Percentiles rank a stretch among this genome's conserved stretches.
These are phyloP conservation scores for Alternaria sp. DNA, from an alignment of 2,329 filamentous ascomycete species.

Conservation along the genomic window DNA sequence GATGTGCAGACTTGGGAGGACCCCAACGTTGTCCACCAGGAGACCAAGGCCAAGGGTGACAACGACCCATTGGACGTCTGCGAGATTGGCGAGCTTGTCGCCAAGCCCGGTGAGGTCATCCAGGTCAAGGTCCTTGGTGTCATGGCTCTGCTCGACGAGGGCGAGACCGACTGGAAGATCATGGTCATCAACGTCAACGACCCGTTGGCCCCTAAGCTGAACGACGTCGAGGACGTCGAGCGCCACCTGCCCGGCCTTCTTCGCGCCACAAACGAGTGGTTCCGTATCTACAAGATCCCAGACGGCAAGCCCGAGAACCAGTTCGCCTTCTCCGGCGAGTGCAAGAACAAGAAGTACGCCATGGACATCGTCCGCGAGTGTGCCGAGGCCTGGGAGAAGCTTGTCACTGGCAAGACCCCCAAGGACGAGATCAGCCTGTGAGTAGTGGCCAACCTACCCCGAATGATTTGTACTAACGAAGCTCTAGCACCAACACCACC, in stretches of 20 bases:
- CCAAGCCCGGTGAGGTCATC: conserved; percentile 95
- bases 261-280: conserved; percentile 99
- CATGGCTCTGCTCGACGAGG: conserved; percentile 98
- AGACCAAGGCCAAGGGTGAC: conserved; percentile 99
- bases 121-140: conserved; percentile 99
- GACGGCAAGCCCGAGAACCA: conserved; percentile 99
- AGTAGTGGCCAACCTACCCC: conserved; percentile 54
- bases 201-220: conserved; percentile 92
- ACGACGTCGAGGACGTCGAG: conserved; percentile 99
- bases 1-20: conserved; percentile 91
- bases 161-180: conserved; percentile 99
- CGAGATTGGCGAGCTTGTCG: conserved; percentile 98
- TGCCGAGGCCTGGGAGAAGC: conserved; percentile 93
- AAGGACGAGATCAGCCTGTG: conserved; percentile 82
- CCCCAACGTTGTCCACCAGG: conserved; percentile 91
- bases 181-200: conserved; percentile 99
- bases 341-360: conserved; percentile 99
- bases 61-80: conserved; percentile 99
- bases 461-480: conserved; percentile 21
- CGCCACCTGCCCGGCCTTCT: conserved; percentile 95
- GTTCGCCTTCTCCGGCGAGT: conserved; percentile 99
- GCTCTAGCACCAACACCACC: conserved; percentile 77
- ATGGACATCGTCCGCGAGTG: conserved; percentile 96
- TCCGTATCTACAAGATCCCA: conserved; percentile 99
- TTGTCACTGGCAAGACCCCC: conserved; percentile 87